Conservation (phyloP, 306 rosid species). For the Quercus gilva region DNA sequence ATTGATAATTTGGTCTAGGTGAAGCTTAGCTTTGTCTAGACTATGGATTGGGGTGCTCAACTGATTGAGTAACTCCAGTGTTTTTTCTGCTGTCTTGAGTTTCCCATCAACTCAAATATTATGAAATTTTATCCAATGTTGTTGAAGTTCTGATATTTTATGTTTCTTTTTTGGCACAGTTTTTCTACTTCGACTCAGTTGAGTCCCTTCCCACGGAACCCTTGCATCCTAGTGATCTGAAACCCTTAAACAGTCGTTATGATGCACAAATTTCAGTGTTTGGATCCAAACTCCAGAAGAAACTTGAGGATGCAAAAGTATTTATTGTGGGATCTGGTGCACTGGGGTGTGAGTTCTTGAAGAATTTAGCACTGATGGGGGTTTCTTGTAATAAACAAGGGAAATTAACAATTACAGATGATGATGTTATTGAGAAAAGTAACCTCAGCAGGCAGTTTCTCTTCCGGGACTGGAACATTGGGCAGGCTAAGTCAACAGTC, state of each 20-base stretch:
- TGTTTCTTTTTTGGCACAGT: conserved; percentile 44
- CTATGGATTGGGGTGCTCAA: background rate
- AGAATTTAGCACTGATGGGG: conserved; percentile 96
- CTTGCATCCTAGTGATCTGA: conserved; percentile 66
- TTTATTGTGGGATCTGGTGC: conserved; percentile 99
- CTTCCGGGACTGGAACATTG: conserved; percentile 98
- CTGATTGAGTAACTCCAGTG: background rate
- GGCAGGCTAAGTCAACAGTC: conserved; percentile 92
- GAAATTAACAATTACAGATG: conserved; percentile 84
- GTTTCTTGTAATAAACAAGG: conserved; percentile 83
- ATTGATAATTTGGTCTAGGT: background rate
- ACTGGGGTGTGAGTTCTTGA: conserved; percentile 87
- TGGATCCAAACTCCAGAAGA: conserved; percentile 90
- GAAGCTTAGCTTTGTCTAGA: background rate
- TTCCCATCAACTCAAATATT: background rate
- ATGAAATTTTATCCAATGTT: background rate
- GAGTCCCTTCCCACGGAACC: conserved; percentile 93
- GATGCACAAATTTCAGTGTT: conserved; percentile 99
- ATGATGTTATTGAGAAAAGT: conserved; percentile 98
- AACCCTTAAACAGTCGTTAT: conserved; percentile 78
- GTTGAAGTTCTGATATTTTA: background rate
- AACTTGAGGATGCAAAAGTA: conserved; percentile 73
- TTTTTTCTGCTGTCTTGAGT: background rate
- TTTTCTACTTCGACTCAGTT: conserved; percentile 88
- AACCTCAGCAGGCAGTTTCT: conserved; percentile 96